Evolutionary conservation across 1,139 yeast genomes (phyloP).

Genomic region (Sugiyamaella sp.): DNA sequence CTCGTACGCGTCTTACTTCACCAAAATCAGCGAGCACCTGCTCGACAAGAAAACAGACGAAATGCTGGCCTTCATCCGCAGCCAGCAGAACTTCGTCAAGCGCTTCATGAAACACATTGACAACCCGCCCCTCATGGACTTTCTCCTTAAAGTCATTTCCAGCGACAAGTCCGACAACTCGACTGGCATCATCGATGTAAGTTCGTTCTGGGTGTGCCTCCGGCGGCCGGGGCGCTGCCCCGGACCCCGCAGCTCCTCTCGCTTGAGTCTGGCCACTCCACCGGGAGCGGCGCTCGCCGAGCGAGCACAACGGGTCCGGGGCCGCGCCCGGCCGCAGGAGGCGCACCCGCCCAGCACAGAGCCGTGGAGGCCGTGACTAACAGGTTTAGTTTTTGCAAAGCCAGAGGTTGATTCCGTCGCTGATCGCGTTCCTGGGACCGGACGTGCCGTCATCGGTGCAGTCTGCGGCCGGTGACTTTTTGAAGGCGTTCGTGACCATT

Average conservation of each 20-base stretch:
- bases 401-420: conserved; percentile 61
- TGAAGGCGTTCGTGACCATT: conserved; percentile 90
- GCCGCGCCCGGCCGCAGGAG: conserved; percentile 12
- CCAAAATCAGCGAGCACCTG: conserved; percentile 92
- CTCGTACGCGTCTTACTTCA: conserved; percentile 80
- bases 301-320: conserved; percentile 6
- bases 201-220: neutral
- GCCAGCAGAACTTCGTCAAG: conserved; percentile 64
- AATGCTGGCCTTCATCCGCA: conserved; percentile 70
- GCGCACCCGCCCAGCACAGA: neutral
- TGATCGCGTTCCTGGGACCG: conserved; percentile 62
- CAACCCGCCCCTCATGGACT: conserved; percentile 86
- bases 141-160: conserved; percentile 71
- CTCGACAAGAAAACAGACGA: conserved; percentile 89
- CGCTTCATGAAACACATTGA: conserved; percentile 77
- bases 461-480: conserved; percentile 92
- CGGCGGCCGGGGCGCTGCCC: conserved; percentile 2
- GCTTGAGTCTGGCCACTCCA: too few relatives aligned
- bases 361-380: neutral
- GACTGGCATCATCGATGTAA: conserved; percentile 68
- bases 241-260: conserved; percentile 1
- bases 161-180: conserved; percentile 79
- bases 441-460: conserved; percentile 67
- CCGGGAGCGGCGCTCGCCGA: neutral
- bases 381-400: conserved; percentile 53